Evolutionary conservation across 305 asterid genomes (phyloP).

Genomic region (Ruellia speciosa): DNA sequence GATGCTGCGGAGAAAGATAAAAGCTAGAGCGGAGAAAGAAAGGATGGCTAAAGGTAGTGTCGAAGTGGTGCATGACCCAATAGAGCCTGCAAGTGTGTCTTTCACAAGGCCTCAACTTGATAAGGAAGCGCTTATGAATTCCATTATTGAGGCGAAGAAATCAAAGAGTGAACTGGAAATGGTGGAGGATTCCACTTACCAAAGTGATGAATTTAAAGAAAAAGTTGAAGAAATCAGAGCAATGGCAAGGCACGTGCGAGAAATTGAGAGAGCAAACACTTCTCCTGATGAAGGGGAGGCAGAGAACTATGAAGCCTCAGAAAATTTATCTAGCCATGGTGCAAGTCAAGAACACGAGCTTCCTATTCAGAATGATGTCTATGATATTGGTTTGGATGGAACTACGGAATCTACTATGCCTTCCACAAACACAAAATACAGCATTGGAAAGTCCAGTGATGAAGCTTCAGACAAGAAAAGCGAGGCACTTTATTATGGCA

Average conservation of each 20-base stretch:
- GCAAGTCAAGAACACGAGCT: slow-evolving; percentile 24
- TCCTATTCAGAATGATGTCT: slow-evolving; percentile 19
- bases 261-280: slow-evolving; percentile 43
- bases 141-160: slow-evolving; percentile 42
- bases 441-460: slow-evolving; percentile 21
- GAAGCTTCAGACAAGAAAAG: slow-evolving; percentile 23
- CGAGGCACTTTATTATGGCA: slow-evolving; percentile 18
- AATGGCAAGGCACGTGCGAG: slow-evolving; percentile 76
- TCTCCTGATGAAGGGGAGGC: slow-evolving; percentile 23
- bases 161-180: slow-evolving; percentile 22
- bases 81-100: slow-evolving; percentile 29
- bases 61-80: slow-evolving; percentile 45
- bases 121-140: slow-evolving; percentile 49
- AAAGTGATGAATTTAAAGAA: slow-evolving; percentile 33
- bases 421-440: slow-evolving; percentile 20
- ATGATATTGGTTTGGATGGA: slow-evolving; percentile 25
- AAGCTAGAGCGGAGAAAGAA: slow-evolving; percentile 51
- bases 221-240: slow-evolving; percentile 59
- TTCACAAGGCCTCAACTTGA: slow-evolving; percentile 62
- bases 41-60: slow-evolving; percentile 40
- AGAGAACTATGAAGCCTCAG: slow-evolving; percentile 29
- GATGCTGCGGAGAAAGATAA: slow-evolving; percentile 64
- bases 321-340: slow-evolving; percentile 24
- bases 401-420: slow-evolving; percentile 22
- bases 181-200: slow-evolving; percentile 23